Base-by-base conservation (phyloP, 208 protist genomes). In the Trypanosoma platydactyli region DNA sequence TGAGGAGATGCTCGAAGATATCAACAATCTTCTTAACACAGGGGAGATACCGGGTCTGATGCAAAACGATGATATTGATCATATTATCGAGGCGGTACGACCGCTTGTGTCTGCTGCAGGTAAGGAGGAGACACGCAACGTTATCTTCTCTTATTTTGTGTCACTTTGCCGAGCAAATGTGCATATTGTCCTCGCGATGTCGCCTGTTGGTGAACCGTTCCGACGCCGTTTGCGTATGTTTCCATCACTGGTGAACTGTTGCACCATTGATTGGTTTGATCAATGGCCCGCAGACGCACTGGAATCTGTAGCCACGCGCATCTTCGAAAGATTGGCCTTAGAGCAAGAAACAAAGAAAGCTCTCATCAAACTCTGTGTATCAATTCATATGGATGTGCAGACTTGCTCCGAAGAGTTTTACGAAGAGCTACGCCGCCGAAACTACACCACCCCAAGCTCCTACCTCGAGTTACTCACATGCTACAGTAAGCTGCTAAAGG, bases 41-140 rank as follows among this genome's bases (percentile, higher is more conserved):
- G 97, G 98, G 62, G 97, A 99, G 80, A 91, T 99, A 53, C 97
- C 98, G 18, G 97, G 98, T 62, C 68, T 99, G n/a, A 98, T 99
- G 83, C 86, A 89, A 62, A 59, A 76, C 20, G 97, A 99, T 49
- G 97, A 99, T 55, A 77, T 97, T 50, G 95, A 98, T 51, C 78
- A 87, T 71, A 96, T 99, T 62, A 81, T 98, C n/a, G 88, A 94
- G 69, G 53, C 84, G 18, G 85, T 95, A 5, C 81, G 94, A 40
- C 91, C 86, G 15, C 70, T 94, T 48, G 94, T 87, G 33, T 79
- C 80, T 22, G 88, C 86, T 9, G 90, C 91, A n/a, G 97, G 91
- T 58, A 94, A 98, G 53, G 81, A 94, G 29, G 94, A 98, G 70
- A 96, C 88, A 11, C 88, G 94, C 25, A 96, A 92, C 61, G 88